Conservation (phyloP, 2,329 filamentous ascomycete species). For the Cephalotrichum gorgonifer region DNA sequence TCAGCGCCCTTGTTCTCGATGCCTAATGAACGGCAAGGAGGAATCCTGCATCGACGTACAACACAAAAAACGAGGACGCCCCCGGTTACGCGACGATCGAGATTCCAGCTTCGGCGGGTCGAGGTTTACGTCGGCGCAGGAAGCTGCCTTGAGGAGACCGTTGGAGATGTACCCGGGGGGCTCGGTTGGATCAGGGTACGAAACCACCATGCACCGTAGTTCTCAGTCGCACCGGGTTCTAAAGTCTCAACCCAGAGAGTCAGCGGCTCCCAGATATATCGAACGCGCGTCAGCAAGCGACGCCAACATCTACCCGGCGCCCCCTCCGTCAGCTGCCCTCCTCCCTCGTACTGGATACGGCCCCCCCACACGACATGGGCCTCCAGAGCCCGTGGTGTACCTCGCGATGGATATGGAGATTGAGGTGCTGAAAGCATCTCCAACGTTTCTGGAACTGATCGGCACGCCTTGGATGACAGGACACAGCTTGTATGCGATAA, state of each 20-base stretch:
- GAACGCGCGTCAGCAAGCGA: conserved; percentile 40
- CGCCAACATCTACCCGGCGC: conserved; percentile 33
- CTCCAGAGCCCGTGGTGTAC: conserved; percentile 45
- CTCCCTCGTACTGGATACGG: background rate
- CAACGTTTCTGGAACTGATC: conserved; percentile 43
- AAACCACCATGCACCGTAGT: conserved; percentile 32
- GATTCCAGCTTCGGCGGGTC: conserved; percentile 46
- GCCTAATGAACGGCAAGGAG: conserved; percentile 68
- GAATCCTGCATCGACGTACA: conserved; percentile 74
- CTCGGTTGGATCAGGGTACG: conserved; percentile 31
- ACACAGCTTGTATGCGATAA: conserved; percentile 42
- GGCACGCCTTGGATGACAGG: conserved; percentile 36
- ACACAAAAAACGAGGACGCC: conserved; percentile 75
- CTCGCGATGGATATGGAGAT: conserved; percentile 49
- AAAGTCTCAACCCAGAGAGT: conserved; percentile 42
- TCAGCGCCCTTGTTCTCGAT: conserved; percentile 69
- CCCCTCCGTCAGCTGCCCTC: conserved; percentile 25
- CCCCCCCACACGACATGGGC: conserved; percentile 17
- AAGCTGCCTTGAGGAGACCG: conserved; percentile 36
- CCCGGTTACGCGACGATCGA: conserved; percentile 63
- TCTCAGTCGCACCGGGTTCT: conserved; percentile 38
- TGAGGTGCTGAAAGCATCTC: conserved; percentile 46
- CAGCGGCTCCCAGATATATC: conserved; percentile 35
- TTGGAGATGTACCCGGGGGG: conserved; percentile 38
- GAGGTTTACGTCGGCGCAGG: conserved; percentile 28